Evolutionary conservation across 371 early-diverging fungal genomes (phyloP), one percentile per base, ranked within the genome.

Genomic region (Mortierella sp.): DNA sequence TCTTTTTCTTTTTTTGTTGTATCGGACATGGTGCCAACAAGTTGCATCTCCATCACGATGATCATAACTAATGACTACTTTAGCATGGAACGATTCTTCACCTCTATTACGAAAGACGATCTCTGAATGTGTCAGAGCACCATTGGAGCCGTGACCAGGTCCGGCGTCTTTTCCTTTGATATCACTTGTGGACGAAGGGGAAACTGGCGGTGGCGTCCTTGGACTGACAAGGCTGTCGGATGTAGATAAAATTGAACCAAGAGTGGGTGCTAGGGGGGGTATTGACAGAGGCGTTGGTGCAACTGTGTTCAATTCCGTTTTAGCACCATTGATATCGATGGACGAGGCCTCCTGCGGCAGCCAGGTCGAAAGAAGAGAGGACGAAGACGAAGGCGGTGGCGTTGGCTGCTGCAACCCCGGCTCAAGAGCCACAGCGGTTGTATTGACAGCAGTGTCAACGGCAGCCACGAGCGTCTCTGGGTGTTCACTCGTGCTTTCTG

Each of bases 81-180:
- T 62, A 34, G 24, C 54, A 54, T 45, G 41, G 49, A 62, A 48
- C 63, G 55, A 62, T 62, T 38, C 55, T 54, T 62, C 63, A 62
- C 63, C 63, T 62, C 63, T 54, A 52, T 52, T 62, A 24, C 49
- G 54, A 55, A 46, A 45, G 21, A 48, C 45, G n/a, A 48, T 54
- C 55, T 54, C 42, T 45, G 47, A n/a, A 3, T 23, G 57, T 4
- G 45, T 28, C 19, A 46, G 31, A 28, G 47, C 10, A 31, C 31
- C 31, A 47, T n/a, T 28, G 34, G 47, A 42, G 23, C 45, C 47
- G 9, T n/a, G 46, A 23, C 28, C 30, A 30, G 47, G 3, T 18
- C 46, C 18, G 27, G 27, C 28, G 14, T 14, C 30, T 27, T 28
- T 27, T n/a, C 51, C 30, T 50, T 27, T 6, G 28, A 12, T 26